phyloP scores from a whole-genome alignment of 495 filamentous ascomycete genomes.

The Aspergillus leporis region DNA sequence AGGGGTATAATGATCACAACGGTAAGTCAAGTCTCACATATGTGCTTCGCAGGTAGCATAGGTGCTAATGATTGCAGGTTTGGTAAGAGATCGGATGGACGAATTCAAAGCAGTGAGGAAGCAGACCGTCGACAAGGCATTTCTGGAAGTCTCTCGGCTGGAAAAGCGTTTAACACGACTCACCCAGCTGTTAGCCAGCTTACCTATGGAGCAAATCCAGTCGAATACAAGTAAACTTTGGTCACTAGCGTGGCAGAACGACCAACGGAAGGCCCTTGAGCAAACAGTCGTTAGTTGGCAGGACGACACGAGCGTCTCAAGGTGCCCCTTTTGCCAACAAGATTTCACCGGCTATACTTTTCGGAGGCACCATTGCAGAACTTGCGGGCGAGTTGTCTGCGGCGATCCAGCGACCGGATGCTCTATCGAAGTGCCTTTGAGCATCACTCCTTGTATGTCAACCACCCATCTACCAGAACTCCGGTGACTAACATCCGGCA shows the following conservation, averaged over 20 bases:
- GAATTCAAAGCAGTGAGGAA: conserved; percentile 68
- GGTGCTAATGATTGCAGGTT: conserved; percentile 37
- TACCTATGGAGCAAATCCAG: conserved; percentile 60
- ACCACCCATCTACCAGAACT: background rate
- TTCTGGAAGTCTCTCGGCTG: conserved; percentile 81
- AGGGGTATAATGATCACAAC: conserved; percentile 90
- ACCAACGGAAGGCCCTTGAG: conserved; percentile 75
- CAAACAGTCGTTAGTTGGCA: conserved; percentile 94
- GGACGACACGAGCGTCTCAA: conserved; percentile 76
- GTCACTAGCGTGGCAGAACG: conserved; percentile 59
- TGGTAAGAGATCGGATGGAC: conserved; percentile 66
- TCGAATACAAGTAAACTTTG: conserved; percentile 52
- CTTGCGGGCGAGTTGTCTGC: conserved; percentile 91
- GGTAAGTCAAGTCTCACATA: conserved; percentile 38
- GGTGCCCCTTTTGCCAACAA: conserved; percentile 92
- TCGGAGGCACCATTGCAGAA: conserved; percentile 88
- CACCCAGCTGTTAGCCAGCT: conserved; percentile 75
- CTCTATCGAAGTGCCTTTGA: conserved; percentile 79
- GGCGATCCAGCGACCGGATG: conserved; percentile 81
- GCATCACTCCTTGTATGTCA: conserved; percentile 67
- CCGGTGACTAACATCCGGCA: conserved; percentile 30
- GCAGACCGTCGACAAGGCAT: conserved; percentile 76
- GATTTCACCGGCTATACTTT: conserved; percentile 89
- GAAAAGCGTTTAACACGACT: conserved; percentile 91
- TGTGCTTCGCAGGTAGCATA: background rate